Conservation (phyloP, 2,329 filamentous ascomycete genomes). For the Chaetothyriales sp. region DNA sequence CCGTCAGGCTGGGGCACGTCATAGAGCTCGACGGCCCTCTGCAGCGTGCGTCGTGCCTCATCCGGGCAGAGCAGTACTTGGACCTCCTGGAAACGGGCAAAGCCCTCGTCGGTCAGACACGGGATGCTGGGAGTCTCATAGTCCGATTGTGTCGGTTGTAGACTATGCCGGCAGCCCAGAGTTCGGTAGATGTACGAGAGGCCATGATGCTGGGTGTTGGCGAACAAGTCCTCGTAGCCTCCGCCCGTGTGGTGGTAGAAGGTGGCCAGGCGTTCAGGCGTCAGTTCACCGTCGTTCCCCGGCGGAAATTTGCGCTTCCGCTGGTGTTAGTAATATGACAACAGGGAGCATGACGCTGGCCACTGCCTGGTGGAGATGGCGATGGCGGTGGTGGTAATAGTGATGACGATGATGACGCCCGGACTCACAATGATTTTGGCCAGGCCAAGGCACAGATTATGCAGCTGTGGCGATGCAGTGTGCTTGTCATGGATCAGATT, state of each 20-base stretch:
- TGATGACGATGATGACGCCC: not conserved
- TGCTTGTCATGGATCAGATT: conserved; percentile 54
- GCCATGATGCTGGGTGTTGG: conserved; percentile 54
- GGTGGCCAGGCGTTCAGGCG: conserved; percentile 54
- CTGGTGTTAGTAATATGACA: conserved; percentile 4
- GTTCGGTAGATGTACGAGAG: conserved; percentile 89
- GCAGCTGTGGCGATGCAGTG: conserved; percentile 49
- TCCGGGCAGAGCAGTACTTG: conserved; percentile 77
- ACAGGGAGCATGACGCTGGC: not conserved
- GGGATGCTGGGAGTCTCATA: conserved; percentile 66
- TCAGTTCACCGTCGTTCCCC: conserved; percentile 27
- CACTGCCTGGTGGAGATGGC: not conserved
- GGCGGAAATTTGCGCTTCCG: conserved; percentile 14
- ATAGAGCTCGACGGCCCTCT: conserved; percentile 65
- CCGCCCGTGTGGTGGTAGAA: conserved; percentile 64
- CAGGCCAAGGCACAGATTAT: conserved; percentile 53
- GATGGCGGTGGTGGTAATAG: not conserved
- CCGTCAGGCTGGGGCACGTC: conserved; percentile 57
- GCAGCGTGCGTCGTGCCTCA: conserved; percentile 71
- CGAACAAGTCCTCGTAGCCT: conserved; percentile 65
- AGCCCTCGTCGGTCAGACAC: conserved; percentile 67
- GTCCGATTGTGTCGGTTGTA: conserved; percentile 56
- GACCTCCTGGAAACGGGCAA: conserved; percentile 85
- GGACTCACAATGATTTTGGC: conserved; percentile 53
- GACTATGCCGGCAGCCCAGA: conserved; percentile 73